A percentile compares a stretch with the other conserved stretches of the same genome.
Evolutionary conservation across 768 basidiomycete species (phyloP).

Genomic region (Clavulina sp.): DNA sequence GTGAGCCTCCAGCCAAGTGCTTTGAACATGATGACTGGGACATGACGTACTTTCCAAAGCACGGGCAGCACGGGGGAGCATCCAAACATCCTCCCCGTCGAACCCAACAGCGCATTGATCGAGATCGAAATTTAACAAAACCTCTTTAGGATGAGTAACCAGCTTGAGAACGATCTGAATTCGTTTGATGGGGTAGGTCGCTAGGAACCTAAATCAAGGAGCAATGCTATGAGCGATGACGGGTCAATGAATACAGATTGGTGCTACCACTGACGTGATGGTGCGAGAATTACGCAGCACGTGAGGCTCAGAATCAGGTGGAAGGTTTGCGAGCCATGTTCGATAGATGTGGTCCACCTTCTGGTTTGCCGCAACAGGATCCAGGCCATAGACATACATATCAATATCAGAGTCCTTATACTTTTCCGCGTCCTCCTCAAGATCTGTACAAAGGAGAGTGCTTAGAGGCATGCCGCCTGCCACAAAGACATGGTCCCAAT

Average conservation of each 20-base stretch:
- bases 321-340: neutral
- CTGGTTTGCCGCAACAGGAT: neutral
- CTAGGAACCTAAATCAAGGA: neutral
- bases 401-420: conserved; percentile 1
- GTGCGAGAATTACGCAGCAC: conserved; percentile 1
- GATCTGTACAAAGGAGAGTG: neutral
- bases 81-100: conserved; percentile 1
- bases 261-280: neutral
- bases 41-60: conserved; percentile 3
- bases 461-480: neutral
- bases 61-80: conserved; percentile 2
- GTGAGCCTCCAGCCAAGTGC: neutral
- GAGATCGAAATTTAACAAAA: conserved; percentile 4
- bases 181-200: neutral
- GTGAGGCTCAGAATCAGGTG: neutral
- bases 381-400: conserved; percentile 1
- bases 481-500: neutral
- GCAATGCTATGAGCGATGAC: neutral
- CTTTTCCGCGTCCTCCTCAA: neutral
- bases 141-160: neutral
- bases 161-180: conserved; percentile 3
- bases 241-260: too few species aligned
- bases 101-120: conserved; percentile 1
- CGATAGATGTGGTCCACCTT: conserved; percentile 4
- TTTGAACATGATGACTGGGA: neutral